phyloP scores from a whole-genome alignment of 345 rosid genomes.

The Aquilaria malaccensis region DNA sequence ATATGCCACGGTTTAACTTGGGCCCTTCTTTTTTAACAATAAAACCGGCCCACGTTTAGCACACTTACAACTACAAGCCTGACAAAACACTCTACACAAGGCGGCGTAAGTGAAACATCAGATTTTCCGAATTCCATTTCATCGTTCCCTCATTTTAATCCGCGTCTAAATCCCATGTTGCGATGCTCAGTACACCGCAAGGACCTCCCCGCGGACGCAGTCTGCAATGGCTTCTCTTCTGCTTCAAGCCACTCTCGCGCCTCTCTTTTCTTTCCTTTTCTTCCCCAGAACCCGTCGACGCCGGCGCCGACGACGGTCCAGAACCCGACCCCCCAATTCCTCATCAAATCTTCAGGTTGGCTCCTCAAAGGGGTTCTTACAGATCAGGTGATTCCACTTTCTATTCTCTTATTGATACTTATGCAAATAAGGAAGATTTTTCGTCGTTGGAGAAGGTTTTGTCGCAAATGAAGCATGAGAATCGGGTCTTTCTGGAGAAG shows the following conservation, averaged over 20 bases:
- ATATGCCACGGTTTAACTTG: too few species aligned
- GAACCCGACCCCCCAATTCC: conserved; percentile 39
- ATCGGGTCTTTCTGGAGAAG: conserved; percentile 47
- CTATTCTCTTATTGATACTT: conserved; percentile 51
- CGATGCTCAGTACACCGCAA: conserved; percentile 29
- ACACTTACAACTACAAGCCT: too few species aligned
- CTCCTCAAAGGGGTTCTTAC: conserved; percentile 59
- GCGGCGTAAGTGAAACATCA: too few species aligned
- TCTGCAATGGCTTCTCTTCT: conserved; percentile 18
- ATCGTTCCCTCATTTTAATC: too few species aligned
- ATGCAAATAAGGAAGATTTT: conserved; percentile 54
- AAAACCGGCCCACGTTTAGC: too few species aligned
- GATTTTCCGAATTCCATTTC: too few species aligned
- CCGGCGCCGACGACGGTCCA: conserved; percentile 12
- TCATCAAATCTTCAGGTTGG: conserved; percentile 43
- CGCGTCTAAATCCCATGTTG: conserved; percentile 24
- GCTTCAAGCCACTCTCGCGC: conserved; percentile 20
- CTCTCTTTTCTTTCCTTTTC: conserved; percentile 18
- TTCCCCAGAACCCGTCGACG: conserved; percentile 12
- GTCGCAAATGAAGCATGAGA: conserved; percentile 51
- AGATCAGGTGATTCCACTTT: conserved; percentile 70
- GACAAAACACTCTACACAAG: too few species aligned
- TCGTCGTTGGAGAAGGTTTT: conserved; percentile 48
- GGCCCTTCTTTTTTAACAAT: too few species aligned
- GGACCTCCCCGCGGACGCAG: conserved; percentile 13